Evolutionary conservation across 257 asterid species (phyloP), one percentile per base, ranked within the genome.

Genomic region (Thymus mandschuricus): DNA sequence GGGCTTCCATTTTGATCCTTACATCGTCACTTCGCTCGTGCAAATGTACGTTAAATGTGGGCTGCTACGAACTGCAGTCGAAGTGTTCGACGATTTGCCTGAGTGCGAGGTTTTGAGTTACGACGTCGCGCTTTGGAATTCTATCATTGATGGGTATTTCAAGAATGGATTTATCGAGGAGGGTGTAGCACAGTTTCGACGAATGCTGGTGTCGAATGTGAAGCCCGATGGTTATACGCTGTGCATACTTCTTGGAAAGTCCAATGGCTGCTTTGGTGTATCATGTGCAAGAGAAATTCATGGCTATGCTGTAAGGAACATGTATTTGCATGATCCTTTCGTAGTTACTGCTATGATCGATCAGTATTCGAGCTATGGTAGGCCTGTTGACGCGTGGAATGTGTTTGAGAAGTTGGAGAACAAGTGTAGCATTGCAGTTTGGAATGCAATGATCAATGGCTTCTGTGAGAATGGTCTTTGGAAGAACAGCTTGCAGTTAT

Each of bases 81-180:
- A 88, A 35, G 71, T 94, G 95, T 94, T 94, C 61, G 98, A 91
- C 50, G 72, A 82, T 43, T 21, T 84, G 87, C 71, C 85, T 5
- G 76, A 80, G 0, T 55, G 86, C 43, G 84, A 81, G 40, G 65
- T 55, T 48, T 71, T 79, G 60, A 45, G 66, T 61, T 81, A 41
- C 48, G 97, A 94, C 73, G 93, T 83, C 29, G 92, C 93, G 5
- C 64, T 91, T 30, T 94, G 97, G 97, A 94, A 94, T 73, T 80
- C 95, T 15, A 83, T 91, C 86, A 75, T 91, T 57, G 88, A 89
- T 77, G 97, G 97, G 73, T 81, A 70, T 72, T 70, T 81, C 43
- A 88, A 80, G 73, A 78, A 74, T 62, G 89, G 85, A 56, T 45
- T 80, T 13, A 58, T 79, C 34, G 75, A 81, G 28, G 86, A 82